Conservation (phyloP, 2,329 filamentous ascomycete genomes). For the Fusarium sp. region DNA sequence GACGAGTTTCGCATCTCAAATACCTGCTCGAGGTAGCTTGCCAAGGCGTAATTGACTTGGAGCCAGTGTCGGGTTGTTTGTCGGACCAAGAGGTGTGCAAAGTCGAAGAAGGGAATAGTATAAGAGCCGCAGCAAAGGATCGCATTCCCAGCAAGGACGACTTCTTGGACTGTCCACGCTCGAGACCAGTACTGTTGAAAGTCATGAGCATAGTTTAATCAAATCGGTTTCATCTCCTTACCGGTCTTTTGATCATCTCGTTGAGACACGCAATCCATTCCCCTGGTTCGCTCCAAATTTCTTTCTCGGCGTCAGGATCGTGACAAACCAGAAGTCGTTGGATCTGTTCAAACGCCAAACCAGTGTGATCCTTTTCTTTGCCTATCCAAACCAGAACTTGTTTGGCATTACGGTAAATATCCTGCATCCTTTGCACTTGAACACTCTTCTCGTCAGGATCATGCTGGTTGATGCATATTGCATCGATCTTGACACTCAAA, state of each 20-base stretch:
- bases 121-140: conserved; percentile 8
- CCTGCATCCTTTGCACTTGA: conserved; percentile 43
- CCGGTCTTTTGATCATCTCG: conserved; percentile 12
- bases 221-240: neutral
- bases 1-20: conserved; percentile 13
- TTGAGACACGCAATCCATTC: conserved; percentile 17
- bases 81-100: conserved; percentile 7
- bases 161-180: conserved; percentile 19
- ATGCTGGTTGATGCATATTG: conserved; percentile 45
- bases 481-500: conserved; percentile 29
- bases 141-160: conserved; percentile 9
- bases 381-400: conserved; percentile 23
- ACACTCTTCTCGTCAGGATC: conserved; percentile 37
- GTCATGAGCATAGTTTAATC: neutral
- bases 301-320: neutral
- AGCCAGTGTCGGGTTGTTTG: neutral
- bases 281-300: conserved; percentile 5
- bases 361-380: conserved; percentile 2
- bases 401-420: conserved; percentile 35
- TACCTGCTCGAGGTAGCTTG: conserved; percentile 11
- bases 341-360: conserved; percentile 7
- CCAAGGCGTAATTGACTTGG: conserved; percentile 5
- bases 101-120: conserved; percentile 15
- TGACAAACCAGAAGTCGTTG: neutral
- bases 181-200: conserved; percentile 3